These are phyloP conservation scores for Cotoneaster glaucophyllus DNA, from an alignment of 306 rosid species.

Conservation along the genomic window DNA sequence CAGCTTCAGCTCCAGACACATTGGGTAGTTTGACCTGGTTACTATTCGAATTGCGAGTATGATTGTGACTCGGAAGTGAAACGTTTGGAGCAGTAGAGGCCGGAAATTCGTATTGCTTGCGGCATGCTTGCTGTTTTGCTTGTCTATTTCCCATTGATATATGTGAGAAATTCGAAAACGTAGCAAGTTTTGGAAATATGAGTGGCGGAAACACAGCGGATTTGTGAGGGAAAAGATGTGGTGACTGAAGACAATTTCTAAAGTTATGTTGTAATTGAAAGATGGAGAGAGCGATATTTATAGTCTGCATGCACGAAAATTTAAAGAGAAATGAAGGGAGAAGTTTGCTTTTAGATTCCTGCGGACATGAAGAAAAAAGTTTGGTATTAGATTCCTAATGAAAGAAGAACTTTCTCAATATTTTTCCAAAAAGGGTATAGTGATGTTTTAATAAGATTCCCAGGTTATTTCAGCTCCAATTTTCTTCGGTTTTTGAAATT, in stretches of 20 bases:
- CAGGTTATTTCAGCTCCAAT: neutral
- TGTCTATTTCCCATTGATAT: slow-evolving; percentile 10
- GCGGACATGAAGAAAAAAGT: neutral
- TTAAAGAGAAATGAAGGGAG: neutral
- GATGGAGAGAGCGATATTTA: neutral
- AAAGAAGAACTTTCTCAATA: neutral
- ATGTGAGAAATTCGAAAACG: neutral
- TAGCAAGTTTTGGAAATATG: neutral
- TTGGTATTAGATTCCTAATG: slow-evolving; percentile 22
- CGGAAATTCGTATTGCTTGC: neutral
- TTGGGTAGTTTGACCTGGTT: neutral
- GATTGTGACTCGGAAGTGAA: neutral
- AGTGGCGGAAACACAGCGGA: neutral
- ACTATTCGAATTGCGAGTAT: neutral
- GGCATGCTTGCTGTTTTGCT: neutral
- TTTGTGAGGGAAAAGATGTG: neutral
- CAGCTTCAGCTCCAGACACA: neutral
- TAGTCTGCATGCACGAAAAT: neutral
- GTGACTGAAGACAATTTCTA: neutral
- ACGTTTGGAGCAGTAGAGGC: neutral
- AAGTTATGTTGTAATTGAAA: neutral
- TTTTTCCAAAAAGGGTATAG: neutral
- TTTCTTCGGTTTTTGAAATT: slow-evolving; percentile 3
- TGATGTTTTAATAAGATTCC: slow-evolving; percentile 11
- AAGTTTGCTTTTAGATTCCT: no score